Evolutionary conservation across 1,284 basidiomycete genomes (phyloP).

Genomic region (Phellinidium pouzarii): DNA sequence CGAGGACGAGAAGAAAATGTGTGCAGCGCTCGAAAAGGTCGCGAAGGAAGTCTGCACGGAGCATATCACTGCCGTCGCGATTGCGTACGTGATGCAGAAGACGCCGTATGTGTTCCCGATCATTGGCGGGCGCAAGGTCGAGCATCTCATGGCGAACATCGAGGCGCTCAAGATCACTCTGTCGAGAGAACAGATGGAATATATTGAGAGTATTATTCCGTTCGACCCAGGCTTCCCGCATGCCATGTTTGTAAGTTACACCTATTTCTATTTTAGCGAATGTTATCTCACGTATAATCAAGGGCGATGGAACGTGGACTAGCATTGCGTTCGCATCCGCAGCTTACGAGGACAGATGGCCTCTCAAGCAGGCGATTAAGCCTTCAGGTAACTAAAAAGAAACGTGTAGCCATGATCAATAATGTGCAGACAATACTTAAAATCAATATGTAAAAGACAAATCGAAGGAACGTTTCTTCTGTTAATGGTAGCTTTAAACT

Average conservation of each 20-base stretch:
- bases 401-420: too few relatives aligned
- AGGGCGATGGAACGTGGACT: slow-evolving; percentile 16
- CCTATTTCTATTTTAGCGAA: neutral
- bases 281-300: neutral
- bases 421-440: too few relatives aligned
- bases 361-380: slow-evolving; percentile 1
- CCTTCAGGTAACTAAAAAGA: too few relatives aligned
- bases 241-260: slow-evolving; percentile 23
- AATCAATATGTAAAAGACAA: too few relatives aligned
- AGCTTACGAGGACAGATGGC: slow-evolving; percentile 12
- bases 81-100: slow-evolving; percentile 17
- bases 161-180: slow-evolving; percentile 23
- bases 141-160: slow-evolving; percentile 26
- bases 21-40: slow-evolving; percentile 21
- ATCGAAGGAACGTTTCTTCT: too few relatives aligned
- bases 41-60: slow-evolving; percentile 27
- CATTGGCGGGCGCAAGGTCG: slow-evolving; percentile 25
- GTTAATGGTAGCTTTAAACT: too few relatives aligned
- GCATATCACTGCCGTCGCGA: slow-evolving; percentile 17
- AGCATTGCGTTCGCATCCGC: neutral
- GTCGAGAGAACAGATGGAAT: slow-evolving; percentile 21
- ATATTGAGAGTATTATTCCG: slow-evolving; percentile 12
- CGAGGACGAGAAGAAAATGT: slow-evolving; percentile 15
- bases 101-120: slow-evolving; percentile 23
- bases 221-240: slow-evolving; percentile 29